phyloP scores from a whole-genome alignment of 345 rosid genomes.

The Salix brachista region DNA sequence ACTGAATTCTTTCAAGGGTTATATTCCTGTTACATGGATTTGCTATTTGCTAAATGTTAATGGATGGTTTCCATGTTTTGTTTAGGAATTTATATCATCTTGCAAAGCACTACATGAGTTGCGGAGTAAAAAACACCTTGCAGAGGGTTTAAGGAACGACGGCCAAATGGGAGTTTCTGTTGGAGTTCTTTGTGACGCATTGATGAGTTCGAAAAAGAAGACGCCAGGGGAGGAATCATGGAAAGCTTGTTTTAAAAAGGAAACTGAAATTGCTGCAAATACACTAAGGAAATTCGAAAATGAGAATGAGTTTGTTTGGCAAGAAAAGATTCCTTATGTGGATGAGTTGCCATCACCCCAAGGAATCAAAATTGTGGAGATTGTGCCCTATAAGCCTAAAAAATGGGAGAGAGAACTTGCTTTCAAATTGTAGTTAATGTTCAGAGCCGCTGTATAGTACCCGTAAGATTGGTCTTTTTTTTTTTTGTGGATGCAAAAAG shows the following conservation, averaged over 20 bases:
- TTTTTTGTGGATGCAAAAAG: conserved; percentile 1
- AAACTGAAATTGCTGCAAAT: conserved; percentile 41
- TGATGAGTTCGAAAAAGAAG: conserved; percentile 32
- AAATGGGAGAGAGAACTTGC: conserved; percentile 49
- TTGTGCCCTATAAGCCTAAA: conserved; percentile 46
- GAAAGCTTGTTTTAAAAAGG: conserved; percentile 39
- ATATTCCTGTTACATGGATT: not conserved
- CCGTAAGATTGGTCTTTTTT: not conserved
- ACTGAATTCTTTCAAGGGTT: not conserved
- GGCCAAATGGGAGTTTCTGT: conserved; percentile 49
- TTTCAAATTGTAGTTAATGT: conserved; percentile 37
- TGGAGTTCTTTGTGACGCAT: conserved; percentile 53
- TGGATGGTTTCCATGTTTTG: not conserved
- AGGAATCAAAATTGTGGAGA: conserved; percentile 56
- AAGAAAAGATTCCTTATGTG: conserved; percentile 39
- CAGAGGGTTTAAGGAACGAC: conserved; percentile 36
- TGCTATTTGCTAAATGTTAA: not conserved
- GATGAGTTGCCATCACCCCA: conserved; percentile 52
- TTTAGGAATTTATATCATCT: conserved; percentile 57
- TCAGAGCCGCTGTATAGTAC: conserved; percentile 8
- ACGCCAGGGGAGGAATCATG: conserved; percentile 55
- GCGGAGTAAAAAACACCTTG: conserved; percentile 51
- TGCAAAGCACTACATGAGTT: conserved; percentile 60
- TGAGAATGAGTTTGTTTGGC: conserved; percentile 58
- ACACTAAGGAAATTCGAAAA: conserved; percentile 44